These are phyloP conservation scores for Penicillium flavigenum DNA, from an alignment of 495 filamentous ascomycete species.

Conservation along the genomic window DNA sequence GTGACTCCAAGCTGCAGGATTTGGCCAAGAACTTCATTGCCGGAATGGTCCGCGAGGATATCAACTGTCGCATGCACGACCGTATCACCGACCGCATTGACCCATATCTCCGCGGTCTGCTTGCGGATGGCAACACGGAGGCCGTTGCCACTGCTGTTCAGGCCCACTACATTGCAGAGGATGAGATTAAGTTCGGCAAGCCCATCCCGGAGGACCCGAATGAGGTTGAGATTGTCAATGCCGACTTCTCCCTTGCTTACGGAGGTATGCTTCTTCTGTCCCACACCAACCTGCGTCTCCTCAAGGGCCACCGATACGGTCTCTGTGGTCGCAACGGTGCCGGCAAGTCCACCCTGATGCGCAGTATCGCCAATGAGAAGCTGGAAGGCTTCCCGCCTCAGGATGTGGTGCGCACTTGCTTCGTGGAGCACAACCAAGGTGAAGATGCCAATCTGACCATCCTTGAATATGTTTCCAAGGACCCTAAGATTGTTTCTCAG, in stretches of 20 bases:
- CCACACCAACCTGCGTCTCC: slow-evolving; percentile 89
- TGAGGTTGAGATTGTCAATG: slow-evolving; percentile 93
- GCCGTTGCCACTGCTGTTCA: slow-evolving; percentile 65
- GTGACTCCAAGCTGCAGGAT: slow-evolving; percentile 62
- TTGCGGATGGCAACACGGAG: slow-evolving; percentile 56
- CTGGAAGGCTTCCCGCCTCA: slow-evolving; percentile 94
- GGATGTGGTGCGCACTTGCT: slow-evolving; percentile 89
- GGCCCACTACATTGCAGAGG: slow-evolving; percentile 72
- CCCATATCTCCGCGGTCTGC: slow-evolving; percentile 73
- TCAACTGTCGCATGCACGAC: slow-evolving; percentile 75
- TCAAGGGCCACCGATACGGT: slow-evolving; percentile 96
- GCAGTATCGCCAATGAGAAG: slow-evolving; percentile 90
- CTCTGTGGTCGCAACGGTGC: slow-evolving; percentile 96
- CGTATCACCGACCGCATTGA: slow-evolving; percentile 65
- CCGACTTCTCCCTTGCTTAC: slow-evolving; percentile 96
- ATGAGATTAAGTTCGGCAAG: slow-evolving; percentile 81
- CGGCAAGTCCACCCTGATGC: slow-evolving; percentile 98
- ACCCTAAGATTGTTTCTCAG: slow-evolving; percentile 73
- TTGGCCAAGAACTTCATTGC: slow-evolving; percentile 71
- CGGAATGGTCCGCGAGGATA: slow-evolving; percentile 84
- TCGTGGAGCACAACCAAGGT: slow-evolving; percentile 98
- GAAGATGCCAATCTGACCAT: slow-evolving; percentile 96
- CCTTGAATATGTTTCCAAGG: slow-evolving; percentile 82
- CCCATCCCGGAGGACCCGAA: slow-evolving; percentile 83
- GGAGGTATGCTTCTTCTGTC: slow-evolving; percentile 97